A percentile compares a stretch with the other conserved stretches of the same genome.
Conservation (phyloP, 192 early-diverging fungal species). For the Coemansia asiatica region DNA sequence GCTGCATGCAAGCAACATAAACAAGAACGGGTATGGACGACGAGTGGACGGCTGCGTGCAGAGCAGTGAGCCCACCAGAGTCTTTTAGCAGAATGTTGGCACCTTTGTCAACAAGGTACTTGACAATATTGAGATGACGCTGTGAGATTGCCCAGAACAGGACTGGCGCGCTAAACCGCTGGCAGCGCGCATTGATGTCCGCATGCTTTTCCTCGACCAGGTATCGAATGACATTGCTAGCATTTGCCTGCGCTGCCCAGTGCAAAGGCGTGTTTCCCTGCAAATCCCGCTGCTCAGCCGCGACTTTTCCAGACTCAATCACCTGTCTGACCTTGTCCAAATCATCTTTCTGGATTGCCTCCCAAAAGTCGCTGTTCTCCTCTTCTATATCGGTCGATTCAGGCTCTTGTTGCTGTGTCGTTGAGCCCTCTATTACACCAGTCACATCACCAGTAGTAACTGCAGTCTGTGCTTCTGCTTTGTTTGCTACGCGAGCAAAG, state of each 20-base stretch:
- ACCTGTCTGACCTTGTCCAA: constrained; percentile 58
- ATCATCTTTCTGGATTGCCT: constrained; percentile 71
- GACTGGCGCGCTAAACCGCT: constrained; percentile 80
- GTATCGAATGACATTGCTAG: constrained; percentile 68
- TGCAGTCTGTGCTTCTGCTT: constrained; percentile 30
- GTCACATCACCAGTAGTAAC: constrained; percentile 23
- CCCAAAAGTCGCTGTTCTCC: constrained; percentile 22
- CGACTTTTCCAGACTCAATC: constrained; percentile 58
- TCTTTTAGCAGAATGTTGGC: constrained; percentile 74
- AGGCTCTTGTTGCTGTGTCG: background rate
- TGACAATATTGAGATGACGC: constrained; percentile 71
- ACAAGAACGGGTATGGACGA: constrained; percentile 74
- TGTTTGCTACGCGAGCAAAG: constrained; percentile 4
- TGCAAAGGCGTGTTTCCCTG: constrained; percentile 79
- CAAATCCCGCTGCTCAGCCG: constrained; percentile 60
- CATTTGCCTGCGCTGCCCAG: constrained; percentile 80
- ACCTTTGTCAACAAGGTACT: constrained; percentile 72
- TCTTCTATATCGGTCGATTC: constrained; percentile 1
- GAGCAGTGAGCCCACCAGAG: constrained; percentile 82
- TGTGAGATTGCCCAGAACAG: constrained; percentile 90
- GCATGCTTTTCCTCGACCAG: constrained; percentile 74
- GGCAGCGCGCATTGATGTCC: constrained; percentile 70
- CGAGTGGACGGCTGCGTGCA: constrained; percentile 89
- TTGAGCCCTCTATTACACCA: constrained; percentile 9
- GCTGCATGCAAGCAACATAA: constrained; percentile 68